Percentiles rank a stretch among this genome's conserved stretches.
These are phyloP conservation scores for Rhytidiadelphus loreus DNA, from an alignment of 225 moss, liverwort and hornwort genomes.

Conservation along the genomic window DNA sequence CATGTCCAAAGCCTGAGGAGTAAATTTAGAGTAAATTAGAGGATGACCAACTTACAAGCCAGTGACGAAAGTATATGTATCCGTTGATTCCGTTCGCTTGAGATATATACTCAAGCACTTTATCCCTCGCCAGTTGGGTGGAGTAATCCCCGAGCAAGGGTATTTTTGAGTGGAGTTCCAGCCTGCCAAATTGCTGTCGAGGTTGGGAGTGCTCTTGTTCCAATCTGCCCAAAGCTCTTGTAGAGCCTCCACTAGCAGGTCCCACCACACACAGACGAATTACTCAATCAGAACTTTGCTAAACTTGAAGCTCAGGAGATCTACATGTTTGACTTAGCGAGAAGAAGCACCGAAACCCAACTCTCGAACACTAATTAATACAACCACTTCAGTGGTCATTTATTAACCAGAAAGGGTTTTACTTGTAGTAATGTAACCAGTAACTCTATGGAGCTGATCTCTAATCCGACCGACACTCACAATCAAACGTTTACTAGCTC, in stretches of 20 bases:
- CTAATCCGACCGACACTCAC: not conserved
- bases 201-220: not conserved
- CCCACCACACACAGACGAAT: not conserved
- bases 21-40: not conserved
- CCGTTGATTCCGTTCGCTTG: rapidly evolving
- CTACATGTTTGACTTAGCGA: not conserved
- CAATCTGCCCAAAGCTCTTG: not conserved
- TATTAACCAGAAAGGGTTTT: not conserved
- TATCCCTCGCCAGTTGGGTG: not conserved
- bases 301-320: not conserved
- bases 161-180: not conserved
- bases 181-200: not conserved
- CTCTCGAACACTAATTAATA: not conserved
- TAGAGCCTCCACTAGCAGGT: not conserved
- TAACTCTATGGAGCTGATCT: not conserved
- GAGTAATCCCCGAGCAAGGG: not conserved
- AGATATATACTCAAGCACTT: not conserved
- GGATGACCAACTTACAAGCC: not conserved
- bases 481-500: not conserved
- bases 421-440: not conserved
- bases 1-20: not conserved
- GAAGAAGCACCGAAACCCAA: not conserved
- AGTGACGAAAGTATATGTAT: not conserved
- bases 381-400: not conserved
- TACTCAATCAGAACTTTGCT: not conserved